A percentile compares a stretch with the other conserved stretches of the same genome.
Conservation (phyloP, 1,284 basidiomycete genomes). For the Anthracocystis panici-leucophaei region DNA sequence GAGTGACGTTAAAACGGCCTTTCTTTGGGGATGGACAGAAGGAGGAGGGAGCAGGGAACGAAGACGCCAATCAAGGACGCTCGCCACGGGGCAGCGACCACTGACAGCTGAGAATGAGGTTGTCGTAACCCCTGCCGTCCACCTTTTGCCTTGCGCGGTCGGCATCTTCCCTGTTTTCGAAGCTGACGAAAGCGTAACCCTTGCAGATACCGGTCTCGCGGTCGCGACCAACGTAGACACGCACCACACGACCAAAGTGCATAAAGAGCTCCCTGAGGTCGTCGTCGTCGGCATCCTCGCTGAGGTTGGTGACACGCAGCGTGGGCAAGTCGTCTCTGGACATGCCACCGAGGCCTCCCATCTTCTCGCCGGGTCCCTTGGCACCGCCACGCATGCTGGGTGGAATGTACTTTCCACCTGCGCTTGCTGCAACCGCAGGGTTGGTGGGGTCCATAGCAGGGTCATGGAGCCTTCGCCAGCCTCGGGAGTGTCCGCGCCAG, state of each 20-base stretch:
- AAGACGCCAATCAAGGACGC: slow-evolving; percentile 44
- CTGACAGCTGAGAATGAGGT: slow-evolving; percentile 85
- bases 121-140: slow-evolving; percentile 91
- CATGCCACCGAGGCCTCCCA: slow-evolving; percentile 74
- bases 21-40: slow-evolving; percentile 7
- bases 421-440: slow-evolving; percentile 66
- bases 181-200: slow-evolving; percentile 95
- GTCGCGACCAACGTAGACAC: slow-evolving; percentile 94
- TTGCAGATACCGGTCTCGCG: slow-evolving; percentile 94
- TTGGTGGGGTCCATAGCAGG: slow-evolving; percentile 63
- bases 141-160: slow-evolving; percentile 92
- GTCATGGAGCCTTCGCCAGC: slow-evolving; percentile 74
- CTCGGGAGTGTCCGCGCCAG: slow-evolving; percentile 61
- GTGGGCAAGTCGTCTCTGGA: slow-evolving; percentile 88
- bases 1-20: slow-evolving; percentile 2
- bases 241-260: slow-evolving; percentile 76
- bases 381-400: slow-evolving; percentile 83
- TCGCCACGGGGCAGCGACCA: slow-evolving; percentile 76
- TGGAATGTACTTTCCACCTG: slow-evolving; percentile 86
- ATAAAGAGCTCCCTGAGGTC: slow-evolving; percentile 91
- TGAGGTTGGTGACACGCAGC: slow-evolving; percentile 95
- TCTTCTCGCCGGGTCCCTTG: slow-evolving; percentile 80
- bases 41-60: neutral
- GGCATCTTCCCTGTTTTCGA: slow-evolving; percentile 83
- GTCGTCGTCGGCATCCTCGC: slow-evolving; percentile 92